phyloP scores from a whole-genome alignment of 2,329 filamentous ascomycete genomes.

The Paraconiothyrium brasiliense region DNA sequence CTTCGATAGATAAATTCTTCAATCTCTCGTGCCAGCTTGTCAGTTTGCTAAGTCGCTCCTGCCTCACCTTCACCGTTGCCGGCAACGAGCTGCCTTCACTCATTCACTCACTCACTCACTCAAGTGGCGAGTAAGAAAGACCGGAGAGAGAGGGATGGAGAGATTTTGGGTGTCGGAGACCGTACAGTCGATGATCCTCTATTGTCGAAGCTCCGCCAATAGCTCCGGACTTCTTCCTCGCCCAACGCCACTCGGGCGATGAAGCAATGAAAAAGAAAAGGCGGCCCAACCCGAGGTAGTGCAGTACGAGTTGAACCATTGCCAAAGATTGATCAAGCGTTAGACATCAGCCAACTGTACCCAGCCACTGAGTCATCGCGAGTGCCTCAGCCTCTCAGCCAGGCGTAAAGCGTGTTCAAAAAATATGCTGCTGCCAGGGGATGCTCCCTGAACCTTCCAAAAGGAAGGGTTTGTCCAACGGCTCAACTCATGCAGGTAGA shows the following conservation, averaged over 20 bases:
- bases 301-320: not conserved
- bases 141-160: too few species aligned
- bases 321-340: not conserved
- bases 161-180: too few species aligned
- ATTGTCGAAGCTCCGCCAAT: not conserved
- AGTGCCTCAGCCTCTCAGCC: constrained; percentile 6
- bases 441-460: constrained; percentile 2
- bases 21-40: too few species aligned
- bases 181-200: too few species aligned
- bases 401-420: constrained; percentile 3
- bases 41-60: too few species aligned
- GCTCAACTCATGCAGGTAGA: not conserved
- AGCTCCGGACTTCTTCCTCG: constrained; percentile 2
- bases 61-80: too few species aligned
- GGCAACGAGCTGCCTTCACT: too few species aligned
- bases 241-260: not conserved
- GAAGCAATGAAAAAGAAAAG: constrained; percentile 6
- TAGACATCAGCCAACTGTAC: constrained; percentile 2
- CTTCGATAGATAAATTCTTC: too few species aligned
- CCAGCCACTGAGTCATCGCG: not conserved
- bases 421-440: constrained; percentile 2
- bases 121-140: too few species aligned
- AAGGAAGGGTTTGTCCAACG: not conserved
- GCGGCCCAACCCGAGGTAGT: not conserved
- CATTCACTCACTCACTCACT: too few species aligned